Evolutionary conservation across 179 eudicot genomes (phyloP).

Genomic region (Corrigiola litoralis): DNA sequence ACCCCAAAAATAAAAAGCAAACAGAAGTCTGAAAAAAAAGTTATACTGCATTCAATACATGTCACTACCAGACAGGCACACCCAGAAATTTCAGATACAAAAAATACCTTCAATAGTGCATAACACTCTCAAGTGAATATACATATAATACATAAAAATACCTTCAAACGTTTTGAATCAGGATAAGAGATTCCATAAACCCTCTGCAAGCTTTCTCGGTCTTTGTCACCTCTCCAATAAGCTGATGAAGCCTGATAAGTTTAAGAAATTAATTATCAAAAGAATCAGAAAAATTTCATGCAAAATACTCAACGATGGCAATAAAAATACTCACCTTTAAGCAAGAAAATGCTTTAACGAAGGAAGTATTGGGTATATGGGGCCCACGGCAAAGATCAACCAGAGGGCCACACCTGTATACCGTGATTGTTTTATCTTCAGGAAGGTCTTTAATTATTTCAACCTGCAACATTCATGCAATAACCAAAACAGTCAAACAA

Average conservation of each 20-base stretch:
- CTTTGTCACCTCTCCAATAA: slow-evolving; percentile 92
- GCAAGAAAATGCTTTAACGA: slow-evolving; percentile 84
- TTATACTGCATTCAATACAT: no score
- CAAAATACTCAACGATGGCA: neutral
- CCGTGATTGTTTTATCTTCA: slow-evolving; percentile 93
- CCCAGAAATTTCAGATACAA: no score
- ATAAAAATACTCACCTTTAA: slow-evolving; percentile 53
- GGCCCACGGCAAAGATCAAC: slow-evolving; percentile 99
- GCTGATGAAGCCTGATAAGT: slow-evolving; percentile 84
- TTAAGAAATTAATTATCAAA: neutral
- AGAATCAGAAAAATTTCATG: neutral
- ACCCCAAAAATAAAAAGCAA: neutral
- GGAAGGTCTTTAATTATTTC: slow-evolving; percentile 92
- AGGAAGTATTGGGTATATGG: slow-evolving; percentile 92
- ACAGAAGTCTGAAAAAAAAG: no score
- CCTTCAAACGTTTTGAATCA: slow-evolving; percentile 78
- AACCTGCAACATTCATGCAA: slow-evolving; percentile 38
- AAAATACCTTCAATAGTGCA: neutral
- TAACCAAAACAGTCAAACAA: neutral
- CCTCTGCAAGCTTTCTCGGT: slow-evolving; percentile 94
- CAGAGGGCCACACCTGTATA: slow-evolving; percentile 96
- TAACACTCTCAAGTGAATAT: neutral
- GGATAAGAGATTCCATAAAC: slow-evolving; percentile 95
- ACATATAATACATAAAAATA: slow-evolving; percentile 14
- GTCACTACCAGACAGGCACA: no score